Evolutionary conservation across 768 basidiomycete genomes (phyloP), one percentile per base, ranked within the genome.

Genomic region (Xerocomellus amylosporus): DNA sequence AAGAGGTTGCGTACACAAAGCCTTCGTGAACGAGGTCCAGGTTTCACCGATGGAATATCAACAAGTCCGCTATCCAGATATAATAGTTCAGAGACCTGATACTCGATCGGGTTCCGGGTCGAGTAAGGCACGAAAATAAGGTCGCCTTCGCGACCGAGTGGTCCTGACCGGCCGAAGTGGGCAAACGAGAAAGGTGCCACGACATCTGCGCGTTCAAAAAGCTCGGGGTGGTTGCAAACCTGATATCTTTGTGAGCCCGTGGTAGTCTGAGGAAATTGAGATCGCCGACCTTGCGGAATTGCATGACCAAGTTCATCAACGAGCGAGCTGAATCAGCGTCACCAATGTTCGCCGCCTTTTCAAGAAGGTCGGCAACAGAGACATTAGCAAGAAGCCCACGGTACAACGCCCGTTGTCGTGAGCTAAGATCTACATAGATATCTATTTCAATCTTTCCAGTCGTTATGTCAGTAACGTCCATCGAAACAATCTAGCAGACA

Each of bases 281-380:
- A 46, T 37, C 22, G 53, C 72, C 26, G 51, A 90, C 93, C 79
- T 99, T 99, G 61, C 97, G 87, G 79, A 98, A 98, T 70, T 99
- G 97, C 97, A 99, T 99, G 58, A 99, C 97, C 56, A 99, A 81
- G 72, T 98, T 99, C 96, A 98, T 98, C 56, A 99, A 76, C 8
- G 93, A 92, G 49, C 93, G 86, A 48, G 94, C 93, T 30, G 91
- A 92, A 60, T 94, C 91, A 7, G 85, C 90, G 63, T 96, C 93
- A 15, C 93, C 90, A 55, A 93, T 84, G 60, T 90, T 90, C 4
- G 91, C 86, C 10, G 97, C 95, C 70, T 97, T 95, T 62, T 89
- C 89, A 46, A 99, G 77, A 34, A 99, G 83, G 67, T 98, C 97
- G 15, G 92, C 84, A 49, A 99, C 87, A 44, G 96, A 98, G 37